phyloP scores from a whole-genome alignment of 306 rosid genomes.

The Pterocarpus macrocarpus region DNA sequence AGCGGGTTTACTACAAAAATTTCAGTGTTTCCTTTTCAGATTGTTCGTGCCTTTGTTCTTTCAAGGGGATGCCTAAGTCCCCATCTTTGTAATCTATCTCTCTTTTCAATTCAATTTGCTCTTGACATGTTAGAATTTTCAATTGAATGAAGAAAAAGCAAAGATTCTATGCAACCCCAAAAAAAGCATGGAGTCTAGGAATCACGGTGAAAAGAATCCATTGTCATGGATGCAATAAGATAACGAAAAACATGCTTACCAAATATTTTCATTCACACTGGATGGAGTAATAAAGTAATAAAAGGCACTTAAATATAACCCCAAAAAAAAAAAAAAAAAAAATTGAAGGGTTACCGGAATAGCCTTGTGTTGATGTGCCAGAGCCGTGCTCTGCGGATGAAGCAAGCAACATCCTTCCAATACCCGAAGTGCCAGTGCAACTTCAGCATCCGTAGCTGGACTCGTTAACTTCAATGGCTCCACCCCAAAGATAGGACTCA shows the following conservation, averaged over 20 bases:
- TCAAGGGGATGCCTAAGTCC: neutral
- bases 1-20: neutral
- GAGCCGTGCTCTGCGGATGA: conserved; percentile 63
- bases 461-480: conserved; percentile 77
- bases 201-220: neutral
- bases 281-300: too few relatives aligned
- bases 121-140: neutral
- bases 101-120: neutral
- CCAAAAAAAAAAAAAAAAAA: neutral
- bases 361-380: conserved; percentile 72
- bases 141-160: conserved; percentile 7
- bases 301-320: too few relatives aligned
- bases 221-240: neutral
- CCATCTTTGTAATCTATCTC: conserved; percentile 6
- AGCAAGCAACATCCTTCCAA: conserved; percentile 84
- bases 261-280: neutral
- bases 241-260: conserved; percentile 7
- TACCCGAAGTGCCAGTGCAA: conserved; percentile 70
- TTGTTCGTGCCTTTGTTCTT: neutral
- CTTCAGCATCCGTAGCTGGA: conserved; percentile 77
- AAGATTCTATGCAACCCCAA: neutral
- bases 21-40: neutral
- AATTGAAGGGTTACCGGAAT: conserved; percentile 55
- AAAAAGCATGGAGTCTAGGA: neutral
- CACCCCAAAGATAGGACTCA: conserved; percentile 78